phyloP scores from a whole-genome alignment of 2,329 filamentous ascomycete species.

The Beauveria brongniartii region DNA sequence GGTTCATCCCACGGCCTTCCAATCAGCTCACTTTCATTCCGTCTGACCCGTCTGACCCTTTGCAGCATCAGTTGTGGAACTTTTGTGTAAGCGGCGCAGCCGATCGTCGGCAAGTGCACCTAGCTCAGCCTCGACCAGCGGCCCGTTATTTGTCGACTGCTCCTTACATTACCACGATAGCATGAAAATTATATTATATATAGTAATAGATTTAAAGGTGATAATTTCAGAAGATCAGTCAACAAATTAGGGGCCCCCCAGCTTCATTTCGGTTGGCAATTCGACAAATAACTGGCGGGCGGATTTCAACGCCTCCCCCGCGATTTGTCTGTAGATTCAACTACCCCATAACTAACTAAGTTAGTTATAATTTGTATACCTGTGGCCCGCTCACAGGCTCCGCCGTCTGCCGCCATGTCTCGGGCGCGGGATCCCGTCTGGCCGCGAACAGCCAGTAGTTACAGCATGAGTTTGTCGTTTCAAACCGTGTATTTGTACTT shows the following conservation, averaged over 20 bases:
- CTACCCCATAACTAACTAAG: neutral
- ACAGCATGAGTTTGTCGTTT: neutral
- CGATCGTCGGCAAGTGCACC: conserved; percentile 6
- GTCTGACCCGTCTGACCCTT: neutral
- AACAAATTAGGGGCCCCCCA: too few relatives aligned
- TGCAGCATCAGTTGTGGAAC: neutral
- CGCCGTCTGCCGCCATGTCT: neutral
- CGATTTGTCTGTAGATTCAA: neutral
- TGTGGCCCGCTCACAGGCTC: neutral
- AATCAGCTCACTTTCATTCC: conserved; percentile 6
- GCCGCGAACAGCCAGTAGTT: neutral
- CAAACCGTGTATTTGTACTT: neutral
- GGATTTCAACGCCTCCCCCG: neutral
- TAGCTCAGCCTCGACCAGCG: neutral
- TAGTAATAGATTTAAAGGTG: too few relatives aligned
- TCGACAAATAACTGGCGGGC: neutral
- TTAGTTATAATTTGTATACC: too few relatives aligned
- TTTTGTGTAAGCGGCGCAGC: neutral
- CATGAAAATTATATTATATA: too few relatives aligned
- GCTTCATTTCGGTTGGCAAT: too few relatives aligned
- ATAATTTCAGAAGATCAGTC: too few relatives aligned
- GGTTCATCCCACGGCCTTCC: neutral
- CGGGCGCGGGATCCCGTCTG: neutral
- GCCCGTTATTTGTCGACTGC: too few relatives aligned
- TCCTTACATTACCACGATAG: too few relatives aligned